phyloP scores from a whole-genome alignment of 768 basidiomycete genomes.

The Leccinum variicolor region DNA sequence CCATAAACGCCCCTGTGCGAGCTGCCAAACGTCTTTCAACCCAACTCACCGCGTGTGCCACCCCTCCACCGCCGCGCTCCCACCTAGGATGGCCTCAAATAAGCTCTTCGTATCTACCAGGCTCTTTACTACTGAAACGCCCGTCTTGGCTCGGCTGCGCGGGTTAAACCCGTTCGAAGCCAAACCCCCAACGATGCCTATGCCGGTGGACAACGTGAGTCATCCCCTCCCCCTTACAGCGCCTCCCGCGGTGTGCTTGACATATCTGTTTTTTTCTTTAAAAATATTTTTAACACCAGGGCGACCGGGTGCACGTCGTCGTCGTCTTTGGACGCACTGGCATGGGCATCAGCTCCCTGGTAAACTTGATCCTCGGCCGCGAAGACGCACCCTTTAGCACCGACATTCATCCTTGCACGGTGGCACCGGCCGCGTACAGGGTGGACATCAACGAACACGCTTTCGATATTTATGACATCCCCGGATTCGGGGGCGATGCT shows the following conservation, averaged over 20 bases:
- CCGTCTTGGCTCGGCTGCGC: slow-evolving; percentile 22
- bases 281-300: slow-evolving; percentile 11
- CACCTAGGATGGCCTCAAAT: slow-evolving; percentile 20
- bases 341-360: slow-evolving; percentile 31
- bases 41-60: slow-evolving; percentile 16
- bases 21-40: slow-evolving; percentile 10
- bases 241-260: neutral
- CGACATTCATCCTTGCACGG: slow-evolving; percentile 30
- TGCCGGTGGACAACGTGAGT: slow-evolving; percentile 32
- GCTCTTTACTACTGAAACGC: slow-evolving; percentile 23
- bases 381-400: slow-evolving; percentile 33
- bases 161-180: slow-evolving; percentile 24
- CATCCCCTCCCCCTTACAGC: neutral
- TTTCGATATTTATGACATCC: slow-evolving; percentile 31
- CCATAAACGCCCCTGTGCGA: slow-evolving; percentile 21
- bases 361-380: slow-evolving; percentile 30
- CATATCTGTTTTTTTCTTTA: neutral
- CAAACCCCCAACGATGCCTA: slow-evolving; percentile 20
- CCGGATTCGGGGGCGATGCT: slow-evolving; percentile 23
- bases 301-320: slow-evolving; percentile 29
- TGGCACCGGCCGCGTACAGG: slow-evolving; percentile 22
- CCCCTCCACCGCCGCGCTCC: neutral
- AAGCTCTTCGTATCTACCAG: slow-evolving; percentile 18
- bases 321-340: slow-evolving; percentile 34
- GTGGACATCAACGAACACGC: slow-evolving; percentile 29